Conservation (phyloP, 495 filamentous ascomycete species). For the Aspergillus bridgeri region DNA sequence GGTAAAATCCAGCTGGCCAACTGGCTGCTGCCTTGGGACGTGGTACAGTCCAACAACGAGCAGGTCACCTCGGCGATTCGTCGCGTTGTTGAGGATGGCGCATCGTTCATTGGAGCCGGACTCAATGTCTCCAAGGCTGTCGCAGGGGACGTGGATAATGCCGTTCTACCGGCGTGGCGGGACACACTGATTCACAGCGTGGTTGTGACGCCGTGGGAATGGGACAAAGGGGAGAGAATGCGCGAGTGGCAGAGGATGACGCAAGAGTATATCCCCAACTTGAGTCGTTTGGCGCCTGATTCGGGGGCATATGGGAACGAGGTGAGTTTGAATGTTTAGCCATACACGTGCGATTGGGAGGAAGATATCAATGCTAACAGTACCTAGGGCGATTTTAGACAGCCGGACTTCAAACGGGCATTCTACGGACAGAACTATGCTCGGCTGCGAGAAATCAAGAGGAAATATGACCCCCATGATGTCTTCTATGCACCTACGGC, state of each 20-base stretch:
- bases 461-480: constrained; percentile 52
- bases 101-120: constrained; percentile 43
- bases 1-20: constrained; percentile 53
- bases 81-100: constrained; percentile 38
- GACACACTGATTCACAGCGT: constrained; percentile 44
- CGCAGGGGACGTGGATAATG: constrained; percentile 49
- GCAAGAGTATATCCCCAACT: constrained; percentile 37
- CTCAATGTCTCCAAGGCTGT: constrained; percentile 37
- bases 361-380: background rate
- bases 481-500: constrained; percentile 58
- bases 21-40: constrained; percentile 51
- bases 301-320: constrained; percentile 43
- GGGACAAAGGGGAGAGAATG: constrained; percentile 34
- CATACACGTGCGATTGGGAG: too few relatives aligned
- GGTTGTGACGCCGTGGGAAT: constrained; percentile 41
- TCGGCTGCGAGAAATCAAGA: constrained; percentile 37
- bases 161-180: constrained; percentile 59
- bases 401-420: constrained; percentile 47
- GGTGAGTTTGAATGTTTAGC: too few relatives aligned
- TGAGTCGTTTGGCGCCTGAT: constrained; percentile 36
- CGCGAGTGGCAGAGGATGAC: constrained; percentile 38
- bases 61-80: constrained; percentile 37
- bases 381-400: constrained; percentile 36
- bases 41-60: constrained; percentile 49
- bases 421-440: constrained; percentile 52